These are phyloP conservation scores for Capsaspora owczarzaki DNA, from an alignment of 78 protist species.

Conservation along the genomic window DNA sequence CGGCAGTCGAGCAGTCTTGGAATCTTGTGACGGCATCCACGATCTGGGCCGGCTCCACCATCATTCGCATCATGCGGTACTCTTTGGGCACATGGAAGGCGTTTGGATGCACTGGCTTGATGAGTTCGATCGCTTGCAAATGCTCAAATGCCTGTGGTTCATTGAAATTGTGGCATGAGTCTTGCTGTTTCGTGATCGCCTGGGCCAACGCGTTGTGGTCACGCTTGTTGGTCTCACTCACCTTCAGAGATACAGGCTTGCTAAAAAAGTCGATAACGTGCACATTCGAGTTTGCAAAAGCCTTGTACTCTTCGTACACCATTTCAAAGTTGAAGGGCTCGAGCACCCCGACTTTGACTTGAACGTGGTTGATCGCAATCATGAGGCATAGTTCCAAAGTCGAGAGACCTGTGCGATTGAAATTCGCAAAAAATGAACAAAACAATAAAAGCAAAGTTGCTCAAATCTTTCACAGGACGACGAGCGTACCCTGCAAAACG, in stretches of 20 bases:
- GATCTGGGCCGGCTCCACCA: not conserved
- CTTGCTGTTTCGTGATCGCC: too few species aligned
- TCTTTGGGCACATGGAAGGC: not conserved
- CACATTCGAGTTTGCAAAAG: not conserved
- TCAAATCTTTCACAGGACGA: not conserved
- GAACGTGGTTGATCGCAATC: not conserved
- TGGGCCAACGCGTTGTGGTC: too few species aligned
- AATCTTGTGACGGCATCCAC: not conserved
- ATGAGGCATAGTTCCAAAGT: not conserved
- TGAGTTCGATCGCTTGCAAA: not conserved
- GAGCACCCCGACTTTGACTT: not conserved
- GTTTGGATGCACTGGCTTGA: not conserved
- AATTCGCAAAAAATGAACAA: not conserved
- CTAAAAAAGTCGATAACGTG: not conserved
- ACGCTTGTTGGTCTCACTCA: too few species aligned
- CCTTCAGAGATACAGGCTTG: not conserved
- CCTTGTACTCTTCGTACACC: not conserved
- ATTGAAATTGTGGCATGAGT: too few species aligned
- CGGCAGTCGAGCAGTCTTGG: not conserved
- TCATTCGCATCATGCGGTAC: not conserved
- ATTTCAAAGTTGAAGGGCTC: slow-evolving; percentile 1
- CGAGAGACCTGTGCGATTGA: not conserved
- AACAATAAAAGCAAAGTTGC: not conserved
- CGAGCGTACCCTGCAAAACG: not conserved
- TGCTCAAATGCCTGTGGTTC: slow-evolving; percentile 3